phyloP scores from a whole-genome alignment of 1,284 basidiomycete species.

The Gymnopus androsaceus region DNA sequence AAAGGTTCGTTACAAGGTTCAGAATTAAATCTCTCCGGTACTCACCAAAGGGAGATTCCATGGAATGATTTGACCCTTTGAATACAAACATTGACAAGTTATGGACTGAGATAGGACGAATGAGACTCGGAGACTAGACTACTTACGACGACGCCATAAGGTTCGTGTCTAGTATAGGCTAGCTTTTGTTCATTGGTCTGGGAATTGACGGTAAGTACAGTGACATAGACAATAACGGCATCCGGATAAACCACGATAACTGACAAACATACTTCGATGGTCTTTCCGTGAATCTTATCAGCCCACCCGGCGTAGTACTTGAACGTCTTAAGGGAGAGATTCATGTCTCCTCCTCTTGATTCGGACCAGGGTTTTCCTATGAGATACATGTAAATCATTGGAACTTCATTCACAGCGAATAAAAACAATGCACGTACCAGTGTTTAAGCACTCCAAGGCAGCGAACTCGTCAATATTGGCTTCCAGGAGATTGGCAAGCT shows the following conservation, averaged over 20 bases:
- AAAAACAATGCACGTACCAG: constrained; percentile 32
- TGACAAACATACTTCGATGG: too few species aligned
- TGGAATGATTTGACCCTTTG: constrained; percentile 73
- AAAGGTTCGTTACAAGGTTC: neutral
- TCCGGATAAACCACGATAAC: too few species aligned
- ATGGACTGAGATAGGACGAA: neutral
- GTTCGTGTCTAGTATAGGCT: constrained; percentile 81
- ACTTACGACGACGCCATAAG: constrained; percentile 76
- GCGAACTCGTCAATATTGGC: constrained; percentile 67
- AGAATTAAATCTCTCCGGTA: neutral
- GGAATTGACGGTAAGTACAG: neutral
- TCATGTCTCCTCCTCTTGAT: constrained; percentile 56
- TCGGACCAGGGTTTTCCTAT: constrained; percentile 52
- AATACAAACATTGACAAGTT: neutral
- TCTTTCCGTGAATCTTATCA: constrained; percentile 70
- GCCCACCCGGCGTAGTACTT: constrained; percentile 52
- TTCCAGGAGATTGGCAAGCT: constrained; percentile 76
- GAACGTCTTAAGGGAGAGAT: constrained; percentile 45
- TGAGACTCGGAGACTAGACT: neutral
- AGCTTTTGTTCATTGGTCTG: constrained; percentile 64
- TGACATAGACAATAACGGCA: neutral
- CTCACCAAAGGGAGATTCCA: constrained; percentile 54
- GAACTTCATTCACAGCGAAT: neutral
- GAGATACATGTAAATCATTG: neutral
- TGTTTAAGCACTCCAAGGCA: constrained; percentile 73